Evolutionary conservation across 164 flowering plant genomes (phyloP), one percentile per base, ranked within the genome.

Genomic region (Dillenia suffruticosa): DNA sequence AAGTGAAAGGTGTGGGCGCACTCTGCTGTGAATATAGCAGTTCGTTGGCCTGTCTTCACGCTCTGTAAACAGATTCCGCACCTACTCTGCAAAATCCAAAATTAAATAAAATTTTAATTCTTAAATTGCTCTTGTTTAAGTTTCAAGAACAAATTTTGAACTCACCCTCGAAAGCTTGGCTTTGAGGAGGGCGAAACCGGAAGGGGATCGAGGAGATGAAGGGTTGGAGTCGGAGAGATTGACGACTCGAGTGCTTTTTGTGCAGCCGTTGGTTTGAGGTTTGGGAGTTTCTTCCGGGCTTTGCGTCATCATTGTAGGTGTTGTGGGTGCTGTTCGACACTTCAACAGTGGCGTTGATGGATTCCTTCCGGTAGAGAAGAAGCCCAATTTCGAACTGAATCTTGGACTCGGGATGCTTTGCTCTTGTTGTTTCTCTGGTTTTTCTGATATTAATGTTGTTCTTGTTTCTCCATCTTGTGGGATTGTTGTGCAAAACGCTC

Each of bases 1-100:
- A 94, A 94, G 58, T 94, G 97, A 56, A 91, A 94, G 6, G 90
- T 73, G 60, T 94, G 99, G 0, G 84, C 69, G 67, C 99, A 94
- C 59, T 91, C 96, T 0, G 96, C 96, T 4, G 96, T 94, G 83
- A 81, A 94, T 2, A 94, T 89, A 50, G 97, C 96, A 53, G 78
- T 91, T 15, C 96, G 92, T 61, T 88, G 95, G 6, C 96, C 95
- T 0, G 85, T 80, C 74, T 89, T 91, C 76, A 89, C 86, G 68
- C 90, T 91, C 67, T 83, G 89, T 69, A 74, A 54, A 67, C 97
- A 94, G 14, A 91, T 75, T 60, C 98, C 98, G 60, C 98, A 94
- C 57, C 79, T 82, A 68, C 77, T 87, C 97, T 93, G 89, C 77
- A 72, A 61, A 51, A 32, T 32, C 7, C 61, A 12, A 63, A 48